phyloP scores from a whole-genome alignment of 1,284 basidiomycete genomes.

The Flammula alnicola region DNA sequence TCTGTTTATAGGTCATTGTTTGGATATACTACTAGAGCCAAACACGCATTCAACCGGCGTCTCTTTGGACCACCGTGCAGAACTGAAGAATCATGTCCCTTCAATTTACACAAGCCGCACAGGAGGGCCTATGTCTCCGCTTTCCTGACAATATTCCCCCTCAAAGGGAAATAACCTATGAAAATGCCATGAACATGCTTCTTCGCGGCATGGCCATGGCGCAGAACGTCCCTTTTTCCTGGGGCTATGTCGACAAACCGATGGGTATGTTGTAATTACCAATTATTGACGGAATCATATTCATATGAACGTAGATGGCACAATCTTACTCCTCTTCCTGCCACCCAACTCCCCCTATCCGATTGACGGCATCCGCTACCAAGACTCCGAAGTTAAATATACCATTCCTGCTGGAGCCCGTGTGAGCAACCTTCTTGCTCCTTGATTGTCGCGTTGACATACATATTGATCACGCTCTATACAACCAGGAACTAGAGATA shows the following conservation, averaged over 20 bases:
- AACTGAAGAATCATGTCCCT: slow-evolving; percentile 26
- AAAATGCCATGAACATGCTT: slow-evolving; percentile 64
- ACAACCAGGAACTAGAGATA: slow-evolving; percentile 72
- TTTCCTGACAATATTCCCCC: slow-evolving; percentile 66
- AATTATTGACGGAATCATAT: not conserved
- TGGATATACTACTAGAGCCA: slow-evolving; percentile 11
- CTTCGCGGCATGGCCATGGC: slow-evolving; percentile 59
- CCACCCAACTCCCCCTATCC: slow-evolving; percentile 60
- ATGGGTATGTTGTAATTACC: slow-evolving; percentile 47
- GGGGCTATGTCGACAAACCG: slow-evolving; percentile 77
- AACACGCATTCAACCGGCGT: slow-evolving; percentile 13
- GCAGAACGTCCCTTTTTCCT: slow-evolving; percentile 61
- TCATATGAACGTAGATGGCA: slow-evolving; percentile 56
- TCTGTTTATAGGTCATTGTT: slow-evolving; percentile 14
- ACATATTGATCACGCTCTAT: not conserved
- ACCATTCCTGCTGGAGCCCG: slow-evolving; percentile 53
- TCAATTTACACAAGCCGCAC: slow-evolving; percentile 44
- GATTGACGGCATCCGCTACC: slow-evolving; percentile 72
- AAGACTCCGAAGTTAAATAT: slow-evolving; percentile 68
- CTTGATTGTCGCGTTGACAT: not conserved
- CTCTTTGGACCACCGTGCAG: too few relatives aligned
- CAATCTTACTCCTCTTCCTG: slow-evolving; percentile 64
- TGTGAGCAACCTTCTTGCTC: slow-evolving; percentile 41
- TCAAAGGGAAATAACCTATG: slow-evolving; percentile 58
- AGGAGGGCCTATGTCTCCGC: slow-evolving; percentile 62